Base-by-base conservation (phyloP, 2,329 filamentous ascomycete genomes). In the Talaromyces sp. region DNA sequence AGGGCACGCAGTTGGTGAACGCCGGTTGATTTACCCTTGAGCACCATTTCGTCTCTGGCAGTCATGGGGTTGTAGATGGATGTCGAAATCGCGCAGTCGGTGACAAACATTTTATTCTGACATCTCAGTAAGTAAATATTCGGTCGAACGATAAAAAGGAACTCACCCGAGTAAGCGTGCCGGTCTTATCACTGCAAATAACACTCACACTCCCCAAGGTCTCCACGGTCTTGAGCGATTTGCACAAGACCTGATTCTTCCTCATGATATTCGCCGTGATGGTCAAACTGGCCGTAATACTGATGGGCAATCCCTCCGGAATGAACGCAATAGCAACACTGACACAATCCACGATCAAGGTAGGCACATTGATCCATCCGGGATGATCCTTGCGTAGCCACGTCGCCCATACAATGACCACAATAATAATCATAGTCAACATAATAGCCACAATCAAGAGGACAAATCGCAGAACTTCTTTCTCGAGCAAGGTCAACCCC, bases 181-280 rank as follows among this genome's bases (percentile, higher is more conserved):
- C 88, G 0, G 88, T 91, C 75, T 91, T 91, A 69, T 91, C 88
- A 0, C 86, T 89, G 69, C 88, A 89, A 40, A 91, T 85, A 7
- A 89, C 82, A 0, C 85, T 88, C 1, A 90, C 87, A 0, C 85
- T 80, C 0, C 88, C 88, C 0, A 91, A 79, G 0, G 88, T 91
- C 72, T 91, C 88, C 0, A 90, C 87, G 0, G 88, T 91, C 73
- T 89, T 89, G 48, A 92, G 78, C 0, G 86, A 89, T 73, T 91
- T 91, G 83, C 88, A 91, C 8, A 91, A 80, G 43, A 91, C 85
- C 67, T 88, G 87, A 70, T 91, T 86, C 73, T 87, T 85, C 62
- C 80, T 80, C 89, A 92, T 91, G 64, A 89, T 80, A 62, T 87
- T 89, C 19, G 89, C 88, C 1, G 84, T 87, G 60, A 92, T 91